A percentile compares a stretch with the other conserved stretches of the same genome.
These are phyloP conservation scores for Astrephomene gubernaculifera DNA, from an alignment of 139 green algal species.

Conservation along the genomic window DNA sequence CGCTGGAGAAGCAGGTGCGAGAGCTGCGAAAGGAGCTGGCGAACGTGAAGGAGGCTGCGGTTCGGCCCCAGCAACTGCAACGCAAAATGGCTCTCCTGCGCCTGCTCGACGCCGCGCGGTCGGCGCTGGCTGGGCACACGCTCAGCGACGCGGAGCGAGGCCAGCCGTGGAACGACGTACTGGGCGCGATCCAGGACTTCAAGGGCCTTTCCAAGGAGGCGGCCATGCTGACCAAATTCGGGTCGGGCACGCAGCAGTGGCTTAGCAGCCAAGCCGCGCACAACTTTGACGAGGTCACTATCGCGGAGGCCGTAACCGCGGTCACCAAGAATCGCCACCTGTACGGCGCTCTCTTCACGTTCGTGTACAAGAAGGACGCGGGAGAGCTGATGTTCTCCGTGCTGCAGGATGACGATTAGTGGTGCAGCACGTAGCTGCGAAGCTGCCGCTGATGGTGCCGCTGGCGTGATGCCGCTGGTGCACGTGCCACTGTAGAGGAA, in stretches of 20 bases:
- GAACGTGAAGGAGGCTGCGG: too few species aligned
- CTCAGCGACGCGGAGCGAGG: not conserved
- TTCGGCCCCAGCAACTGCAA: not conserved
- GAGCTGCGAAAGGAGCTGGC: too few species aligned
- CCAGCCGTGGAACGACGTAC: not conserved
- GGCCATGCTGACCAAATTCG: not conserved
- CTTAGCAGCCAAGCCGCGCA: not conserved
- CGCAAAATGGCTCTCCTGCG: not conserved
- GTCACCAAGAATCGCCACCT: not conserved
- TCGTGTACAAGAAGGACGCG: not conserved
- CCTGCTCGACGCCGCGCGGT: not conserved
- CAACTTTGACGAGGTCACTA: not conserved
- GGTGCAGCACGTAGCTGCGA: too few species aligned
- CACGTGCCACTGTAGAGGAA: too few species aligned
- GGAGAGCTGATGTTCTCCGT: not conserved
- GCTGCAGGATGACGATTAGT: too few species aligned
- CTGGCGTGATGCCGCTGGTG: too few species aligned
- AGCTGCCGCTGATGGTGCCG: too few species aligned
- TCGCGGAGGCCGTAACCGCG: not conserved
- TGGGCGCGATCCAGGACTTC: not conserved
- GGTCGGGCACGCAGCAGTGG: not conserved
- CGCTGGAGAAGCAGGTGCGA: too few species aligned
- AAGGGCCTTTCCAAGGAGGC: not conserved
- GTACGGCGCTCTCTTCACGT: not conserved
- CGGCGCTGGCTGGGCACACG: not conserved